Evolutionary conservation across 495 filamentous ascomycete genomes (phyloP), one percentile per base, ranked within the genome.

Genomic region (Parmelia sp.): DNA sequence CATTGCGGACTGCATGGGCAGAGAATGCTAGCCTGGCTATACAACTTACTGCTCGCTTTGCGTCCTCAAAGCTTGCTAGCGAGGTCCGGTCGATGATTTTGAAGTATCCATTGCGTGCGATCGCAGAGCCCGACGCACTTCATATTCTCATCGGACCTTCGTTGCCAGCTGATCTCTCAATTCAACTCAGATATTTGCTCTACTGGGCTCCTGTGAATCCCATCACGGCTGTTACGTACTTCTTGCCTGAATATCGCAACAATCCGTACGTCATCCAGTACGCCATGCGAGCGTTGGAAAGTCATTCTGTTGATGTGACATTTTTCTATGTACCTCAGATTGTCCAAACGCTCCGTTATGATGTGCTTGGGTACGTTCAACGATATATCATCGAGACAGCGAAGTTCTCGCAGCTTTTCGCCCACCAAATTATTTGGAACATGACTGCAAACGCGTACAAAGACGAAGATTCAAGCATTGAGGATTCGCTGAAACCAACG

Each of bases 371-470:
- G 47, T 97, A 97, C 72, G 92, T 96, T 1, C 92, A 97, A 72
- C 83, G 94, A 65, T 97, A 97, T 68, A 97, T 97, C 37, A 80
- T 96, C 29, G 94, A 99, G 77, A 96, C 95, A 6, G 92, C 90
- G 2, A 92, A 93, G 68, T 90, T 94, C 70, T 97, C 93, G 31
- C 95, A 97, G 72, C 78, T 97, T 1, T 99, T 99, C 73, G 92
- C 95, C 10, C 95, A 99, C 74, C 95, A 99, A 65, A 97, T 99
- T 65, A 97, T 99, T 66, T 99, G 95, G 95, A 99, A 97, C 72
- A 99, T 99, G 88, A 97, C 96, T 72, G 95, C 95, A 27, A 99
- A 99, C 73, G 86, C 92, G 4, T 99, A 90, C 77, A 97, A 96
- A 74, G 95, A 99, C 69, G 92, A 99, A 67, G 91, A 97, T 65